Base-by-base conservation (phyloP, 192 early-diverging fungal species). In the Phlyctochytrium bullatum region DNA sequence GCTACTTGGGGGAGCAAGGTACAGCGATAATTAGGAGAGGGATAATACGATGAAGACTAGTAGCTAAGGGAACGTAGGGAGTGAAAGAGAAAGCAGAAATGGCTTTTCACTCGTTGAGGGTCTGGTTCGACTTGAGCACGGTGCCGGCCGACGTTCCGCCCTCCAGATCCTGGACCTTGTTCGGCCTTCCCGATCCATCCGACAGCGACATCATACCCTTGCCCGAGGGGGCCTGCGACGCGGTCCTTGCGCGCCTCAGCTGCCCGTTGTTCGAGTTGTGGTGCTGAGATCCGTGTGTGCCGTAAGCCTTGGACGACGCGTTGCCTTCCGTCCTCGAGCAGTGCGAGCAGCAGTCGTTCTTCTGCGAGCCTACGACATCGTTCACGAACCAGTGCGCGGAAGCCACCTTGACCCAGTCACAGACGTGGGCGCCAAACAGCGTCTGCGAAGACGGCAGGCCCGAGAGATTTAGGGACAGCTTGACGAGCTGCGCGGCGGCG, bases 361-460 rank as follows among this genome's bases (percentile, higher is more conserved):
- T 47, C 40, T 47, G 40, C 10, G 10, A 52, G 20, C 40, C 36
- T 23, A 59, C 69, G 24, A 71, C 69, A 65, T 71, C 69, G 24
- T 36, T 59, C 25, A 71, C 69, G 54, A 71, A 64, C 69, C 69
- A 71, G 53, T 71, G 69, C 34, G 69, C 69, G 10, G 62, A 3
- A 34, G 40, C 53, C 6, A 71, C 36, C 36, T 64, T 71, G 23
- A 71, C 35, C 29, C 62, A 71, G n/a, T 71, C 69, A 54, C 69
- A 71, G n/a, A 62, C 59, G 34, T 69, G 67, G 52, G 34, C 61
- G 3, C 67, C 67, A 32, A 62, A 62, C 3, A 62, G n/a, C 12
- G 50, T 53, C 33, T 67, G 66, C 20, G 32, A 27, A 4, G 25
- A n/a, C 14, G 59, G 59, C 20, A 59, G 20, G 6, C 10, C 14